Evolutionary conservation across 2,329 filamentous ascomycete genomes (phyloP), one percentile per base, ranked within the genome.

Genomic region (Myriosclerotinia curreyana): DNA sequence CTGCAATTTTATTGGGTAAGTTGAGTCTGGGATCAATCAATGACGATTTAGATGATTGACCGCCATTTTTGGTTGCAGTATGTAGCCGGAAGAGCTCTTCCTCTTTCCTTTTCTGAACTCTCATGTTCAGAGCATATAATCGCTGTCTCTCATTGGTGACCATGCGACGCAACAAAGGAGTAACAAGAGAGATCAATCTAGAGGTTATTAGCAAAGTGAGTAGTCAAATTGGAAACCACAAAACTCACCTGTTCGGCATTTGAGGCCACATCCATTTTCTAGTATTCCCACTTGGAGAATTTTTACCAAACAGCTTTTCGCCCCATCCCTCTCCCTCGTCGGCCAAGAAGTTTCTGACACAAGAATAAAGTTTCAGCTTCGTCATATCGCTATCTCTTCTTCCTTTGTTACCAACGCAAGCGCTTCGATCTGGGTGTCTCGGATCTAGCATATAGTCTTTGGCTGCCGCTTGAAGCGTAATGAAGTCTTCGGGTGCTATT

Each of bases 101-200:
- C 22, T 64, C 65, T 49, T 65, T 65, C 64, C 55, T 53, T 31
- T 68, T 70, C 11, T 66, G 60, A 51, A 64, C 60, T 40, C 72
- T 65, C 28, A 65, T 66, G 34, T 71, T 67, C 20, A 68, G 52
- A 20, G 71, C 72, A 65, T 75, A 75, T 31, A 66, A 61, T 38
- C 73, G 68, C 67, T 74, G 73, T 48, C 71, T 68, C 63, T 75
- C 73, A 56, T 75, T 75, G n/a, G 71, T 74, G 11, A 75, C 72
- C 69, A 73, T 71, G 11, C 74, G 72, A 17, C 73, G 71, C 52
- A 75, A 60, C 11, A 75, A 63, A 42, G 72, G 73, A 31, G 68
- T 73, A 25, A 74, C 65, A 8, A 68, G 59, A 9, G 67, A 59
- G 4, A 72, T 71, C 20, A 75, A 66, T 62, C 72, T 75, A 51